These are phyloP conservation scores for Colletotrichum sp. DNA, from an alignment of 2,329 filamentous ascomycete species.

Conservation along the genomic window DNA sequence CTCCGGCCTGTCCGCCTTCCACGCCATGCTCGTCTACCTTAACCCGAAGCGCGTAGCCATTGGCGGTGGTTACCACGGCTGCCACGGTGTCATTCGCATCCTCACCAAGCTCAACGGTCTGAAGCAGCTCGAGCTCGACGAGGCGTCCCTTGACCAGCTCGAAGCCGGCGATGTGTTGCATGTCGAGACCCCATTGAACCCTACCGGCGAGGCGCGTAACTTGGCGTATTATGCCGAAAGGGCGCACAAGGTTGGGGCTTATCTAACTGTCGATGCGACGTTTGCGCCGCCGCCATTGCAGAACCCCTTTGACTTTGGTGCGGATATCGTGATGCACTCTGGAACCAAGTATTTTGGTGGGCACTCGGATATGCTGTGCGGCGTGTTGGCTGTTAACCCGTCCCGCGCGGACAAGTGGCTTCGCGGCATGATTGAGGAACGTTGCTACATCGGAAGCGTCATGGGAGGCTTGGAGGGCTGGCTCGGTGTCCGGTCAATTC, in stretches of 20 bases:
- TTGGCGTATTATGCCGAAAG: constrained; percentile 74
- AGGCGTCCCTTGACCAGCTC: constrained; percentile 58
- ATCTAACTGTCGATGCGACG: constrained; percentile 85
- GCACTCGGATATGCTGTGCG: constrained; percentile 92
- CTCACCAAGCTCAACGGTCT: constrained; percentile 79
- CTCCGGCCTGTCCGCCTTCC: constrained; percentile 87
- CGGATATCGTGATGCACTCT: constrained; percentile 88
- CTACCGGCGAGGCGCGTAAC: constrained; percentile 80
- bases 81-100: constrained; percentile 81
- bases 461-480: constrained; percentile 92
- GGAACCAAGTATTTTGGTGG: constrained; percentile 97
- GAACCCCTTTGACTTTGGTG: constrained; percentile 82
- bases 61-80: constrained; percentile 89
- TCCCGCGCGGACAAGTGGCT: constrained; percentile 59
- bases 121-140: constrained; percentile 67
- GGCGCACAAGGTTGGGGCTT: constrained; percentile 75
- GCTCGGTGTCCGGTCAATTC: constrained; percentile 84
- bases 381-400: constrained; percentile 73
- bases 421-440: constrained; percentile 66
- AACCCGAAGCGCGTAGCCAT: constrained; percentile 87
- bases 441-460: constrained; percentile 79
- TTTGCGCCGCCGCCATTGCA: constrained; percentile 91
- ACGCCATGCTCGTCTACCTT: constrained; percentile 82
- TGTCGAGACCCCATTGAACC: constrained; percentile 93
- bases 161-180: constrained; percentile 84